Base-by-base conservation (phyloP, 257 asterid genomes). In the Petrea volubilis region DNA sequence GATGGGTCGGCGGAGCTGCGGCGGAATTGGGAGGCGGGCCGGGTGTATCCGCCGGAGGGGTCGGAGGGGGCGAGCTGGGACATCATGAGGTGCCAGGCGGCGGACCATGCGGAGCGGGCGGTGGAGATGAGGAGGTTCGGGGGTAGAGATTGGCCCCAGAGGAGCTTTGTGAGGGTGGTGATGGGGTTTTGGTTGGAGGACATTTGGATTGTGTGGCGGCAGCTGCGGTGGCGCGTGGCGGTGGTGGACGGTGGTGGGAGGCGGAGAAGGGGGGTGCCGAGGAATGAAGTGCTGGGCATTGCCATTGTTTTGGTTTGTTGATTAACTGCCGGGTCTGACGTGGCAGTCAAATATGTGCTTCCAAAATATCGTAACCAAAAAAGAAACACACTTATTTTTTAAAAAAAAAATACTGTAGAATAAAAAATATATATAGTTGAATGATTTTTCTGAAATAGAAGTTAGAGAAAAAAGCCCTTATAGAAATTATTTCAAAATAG, bases 61-160 rank as follows among this genome's bases (percentile, higher is more conserved):
- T 89, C 95, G 64, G 99, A 88, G 5, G 99, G 99, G 56, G 96
- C 97, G 84, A 94, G 91, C 81, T 94, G 99, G 78, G 95, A 89
- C 99, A 94, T 94, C 96, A 94, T 87, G 78, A 94, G 86, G 40
- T 88, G 96, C 99, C 99, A 94, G 60, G 80, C 81, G 78, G 93
- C 41, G 77, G 92, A 88, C 99, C 99, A 94, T 77, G 97, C 70
- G 74, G 90, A 65, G 69, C 97, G 97, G 80, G 94, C 99, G 85
- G 96, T 79, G 88, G 99, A 87, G 86, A 94, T 83, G 82, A 91
- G 92, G 74, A 88, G 85, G 68, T 85, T 85, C 43, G 99, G 99
- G 0, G 99, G 99, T 67, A 91, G 97, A 66, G 99, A 86, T 11
- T 72, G 74, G 69, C 97, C 97, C 97, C 97, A 91, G 2, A 91